phyloP scores from a whole-genome alignment of 2,329 filamentous ascomycete species.

The Lachnellula arida region DNA sequence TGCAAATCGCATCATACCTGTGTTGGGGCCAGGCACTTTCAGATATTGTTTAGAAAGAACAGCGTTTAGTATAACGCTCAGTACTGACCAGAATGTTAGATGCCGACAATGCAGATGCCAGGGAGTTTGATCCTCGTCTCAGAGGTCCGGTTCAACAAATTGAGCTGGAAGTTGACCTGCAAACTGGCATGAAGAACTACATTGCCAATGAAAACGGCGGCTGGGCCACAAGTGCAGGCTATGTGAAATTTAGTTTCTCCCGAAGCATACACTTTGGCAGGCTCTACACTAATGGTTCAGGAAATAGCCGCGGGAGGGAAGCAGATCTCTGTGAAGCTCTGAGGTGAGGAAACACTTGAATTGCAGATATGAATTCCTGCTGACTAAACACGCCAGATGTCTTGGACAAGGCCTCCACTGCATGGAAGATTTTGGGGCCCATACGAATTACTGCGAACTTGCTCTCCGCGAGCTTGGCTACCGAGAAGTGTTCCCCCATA shows the following conservation, averaged over 20 bases:
- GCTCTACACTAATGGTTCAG: constrained; percentile 63
- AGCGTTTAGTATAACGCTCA: background rate
- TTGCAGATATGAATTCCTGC: background rate
- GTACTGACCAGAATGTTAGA: constrained; percentile 33
- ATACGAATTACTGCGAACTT: constrained; percentile 81
- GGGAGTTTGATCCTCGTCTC: constrained; percentile 74
- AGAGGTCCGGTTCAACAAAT: constrained; percentile 69
- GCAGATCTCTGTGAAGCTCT: constrained; percentile 77
- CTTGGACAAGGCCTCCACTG: constrained; percentile 55
- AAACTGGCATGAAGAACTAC: constrained; percentile 98
- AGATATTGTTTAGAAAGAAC: no score
- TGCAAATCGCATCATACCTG: no score
- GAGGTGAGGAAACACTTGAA: constrained; percentile 34
- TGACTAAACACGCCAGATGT: constrained; percentile 29
- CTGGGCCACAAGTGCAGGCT: constrained; percentile 88
- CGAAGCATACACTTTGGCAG: constrained; percentile 75
- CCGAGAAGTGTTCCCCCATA: constrained; percentile 67
- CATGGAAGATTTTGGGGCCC: constrained; percentile 66
- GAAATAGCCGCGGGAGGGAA: constrained; percentile 57
- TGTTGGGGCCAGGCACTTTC: no score
- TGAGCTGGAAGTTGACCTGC: constrained; percentile 68
- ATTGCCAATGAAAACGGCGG: constrained; percentile 84
- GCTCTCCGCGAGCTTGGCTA: constrained; percentile 69
- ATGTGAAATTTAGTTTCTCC: constrained; percentile 70
- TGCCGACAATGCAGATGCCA: constrained; percentile 80